Base-by-base conservation (phyloP, 108 stramenopile species). In the Skeletonema grethae region DNA sequence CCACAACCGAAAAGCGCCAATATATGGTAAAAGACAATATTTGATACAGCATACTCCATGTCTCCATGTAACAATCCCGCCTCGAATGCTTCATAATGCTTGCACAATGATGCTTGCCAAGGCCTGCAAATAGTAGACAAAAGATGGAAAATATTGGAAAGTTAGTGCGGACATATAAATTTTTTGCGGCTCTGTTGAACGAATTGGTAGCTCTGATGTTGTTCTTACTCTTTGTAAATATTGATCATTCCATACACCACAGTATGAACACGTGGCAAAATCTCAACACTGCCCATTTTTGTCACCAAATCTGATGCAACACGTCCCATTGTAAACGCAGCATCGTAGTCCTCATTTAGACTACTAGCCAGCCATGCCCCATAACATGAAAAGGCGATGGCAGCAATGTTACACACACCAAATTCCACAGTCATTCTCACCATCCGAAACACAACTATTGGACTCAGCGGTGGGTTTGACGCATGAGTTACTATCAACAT, bases 281-380 rank as follows among this genome's bases (percentile, higher is more conserved):
- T 53, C 22, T 53, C 50, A 22, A n/a, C 50, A 53, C 20, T 5
- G n/a, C 22, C 20, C 50, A 53, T 5, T 22, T 59, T 69, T n/a
- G 65, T 67, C 65, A 72, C 67, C 64, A 77, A 41, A 12, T 82
- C 78, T 12, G 72, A 63, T 28, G 77, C 86, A 24, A 86, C 45
- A 15, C 80, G 74, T 34, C 80, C 83, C 60, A 75, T 84, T 13
- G 67, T 67, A 28, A 80, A 72, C n/a, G 85, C 85, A 57, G 80
- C 85, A 35, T 85, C 81, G 57, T 70, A 46, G 35, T 82, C 80
- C 22, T 16, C 50, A 9, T 73, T 63, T 41, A 25, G 59, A 28
- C 38, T 20, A 31, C 83, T 78, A 20, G 82, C 61, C 31, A 82
- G 31, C 69, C 73, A 79, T 53, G 59, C 66, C 43, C 72, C 82